A percentile compares a stretch with the other conserved stretches of the same genome.
Conservation (phyloP, 257 asterid species). For the Parsonsia alboflavescens region DNA sequence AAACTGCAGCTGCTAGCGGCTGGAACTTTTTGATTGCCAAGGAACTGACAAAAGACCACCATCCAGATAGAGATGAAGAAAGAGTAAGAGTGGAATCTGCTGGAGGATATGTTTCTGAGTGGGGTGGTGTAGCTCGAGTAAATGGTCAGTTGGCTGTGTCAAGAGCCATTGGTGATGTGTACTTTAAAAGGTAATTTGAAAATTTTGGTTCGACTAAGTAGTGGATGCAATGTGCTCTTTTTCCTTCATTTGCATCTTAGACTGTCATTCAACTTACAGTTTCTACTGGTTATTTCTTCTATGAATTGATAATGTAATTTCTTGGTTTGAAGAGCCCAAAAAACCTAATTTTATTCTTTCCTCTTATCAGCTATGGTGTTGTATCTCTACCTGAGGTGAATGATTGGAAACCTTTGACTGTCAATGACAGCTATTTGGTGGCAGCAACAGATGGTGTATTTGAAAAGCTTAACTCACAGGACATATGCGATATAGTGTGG, state of each 20-base stretch:
- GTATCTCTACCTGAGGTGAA: constrained; percentile 96
- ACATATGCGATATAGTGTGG: constrained; percentile 77
- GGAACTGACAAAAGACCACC: constrained; percentile 93
- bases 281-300: neutral
- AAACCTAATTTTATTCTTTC: constrained; percentile 25
- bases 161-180: constrained; percentile 85
- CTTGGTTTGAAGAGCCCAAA: neutral
- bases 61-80: constrained; percentile 93
- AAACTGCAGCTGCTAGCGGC: constrained; percentile 64
- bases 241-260: neutral
- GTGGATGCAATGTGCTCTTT: neutral
- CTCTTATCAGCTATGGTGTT: constrained; percentile 77
- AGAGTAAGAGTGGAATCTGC: constrained; percentile 78
- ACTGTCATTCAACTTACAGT: neutral
- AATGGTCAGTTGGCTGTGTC: constrained; percentile 95
- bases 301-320: neutral
- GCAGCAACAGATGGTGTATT: constrained; percentile 92
- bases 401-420: constrained; percentile 80
- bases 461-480: constrained; percentile 83
- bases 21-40: constrained; percentile 63
- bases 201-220: neutral
- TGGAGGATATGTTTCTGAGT: constrained; percentile 80
- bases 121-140: constrained; percentile 95
- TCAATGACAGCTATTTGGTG: constrained; percentile 80
- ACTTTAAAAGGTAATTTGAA: constrained; percentile 54